Percentiles rank a stretch among this genome's conserved stretches.
Evolutionary conservation across 1,284 basidiomycete species (phyloP).

Genomic region (Cystobasidium sp.): DNA sequence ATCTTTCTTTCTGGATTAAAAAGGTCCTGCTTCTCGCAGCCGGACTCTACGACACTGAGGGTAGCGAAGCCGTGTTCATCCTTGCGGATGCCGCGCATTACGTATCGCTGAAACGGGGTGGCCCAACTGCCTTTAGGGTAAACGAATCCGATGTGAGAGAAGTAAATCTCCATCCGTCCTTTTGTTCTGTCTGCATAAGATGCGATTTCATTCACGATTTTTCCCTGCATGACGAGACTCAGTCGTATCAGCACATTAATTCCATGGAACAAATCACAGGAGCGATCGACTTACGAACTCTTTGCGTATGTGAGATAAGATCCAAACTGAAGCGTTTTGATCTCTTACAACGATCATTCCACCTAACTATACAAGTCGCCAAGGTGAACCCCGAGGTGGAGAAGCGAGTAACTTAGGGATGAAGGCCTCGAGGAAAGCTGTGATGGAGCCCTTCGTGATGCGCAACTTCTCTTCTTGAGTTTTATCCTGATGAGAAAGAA

Average conservation of each 20-base stretch:
- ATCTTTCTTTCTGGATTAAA: slow-evolving; percentile 3
- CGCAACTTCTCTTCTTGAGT: slow-evolving; percentile 1
- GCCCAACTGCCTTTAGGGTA: slow-evolving; percentile 4
- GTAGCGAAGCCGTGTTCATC: slow-evolving; percentile 12
- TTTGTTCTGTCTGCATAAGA: slow-evolving; percentile 8
- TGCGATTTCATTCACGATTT: slow-evolving; percentile 13
- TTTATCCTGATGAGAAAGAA: slow-evolving; percentile 7
- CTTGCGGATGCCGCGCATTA: slow-evolving; percentile 1
- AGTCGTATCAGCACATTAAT: background rate
- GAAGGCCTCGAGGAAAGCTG: slow-evolving; percentile 8
- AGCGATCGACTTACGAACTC: background rate
- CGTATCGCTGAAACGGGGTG: background rate
- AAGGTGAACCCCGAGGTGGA: background rate
- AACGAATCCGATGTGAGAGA: slow-evolving; percentile 18
- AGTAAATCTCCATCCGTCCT: slow-evolving; percentile 14
- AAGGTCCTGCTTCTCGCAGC: background rate
- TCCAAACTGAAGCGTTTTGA: slow-evolving; percentile 16
- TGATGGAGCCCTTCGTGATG: slow-evolving; percentile 7
- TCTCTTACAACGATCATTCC: slow-evolving; percentile 14
- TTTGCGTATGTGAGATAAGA: background rate
- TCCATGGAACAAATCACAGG: background rate
- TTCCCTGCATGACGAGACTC: background rate
- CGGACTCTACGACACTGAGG: slow-evolving; percentile 5
- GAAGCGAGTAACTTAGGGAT: background rate
- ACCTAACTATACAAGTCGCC: slow-evolving; percentile 14